Percentiles rank a stretch among this genome's conserved stretches.
Conservation (phyloP, 1,284 basidiomycete genomes). For the Clitocybe nebularis region DNA sequence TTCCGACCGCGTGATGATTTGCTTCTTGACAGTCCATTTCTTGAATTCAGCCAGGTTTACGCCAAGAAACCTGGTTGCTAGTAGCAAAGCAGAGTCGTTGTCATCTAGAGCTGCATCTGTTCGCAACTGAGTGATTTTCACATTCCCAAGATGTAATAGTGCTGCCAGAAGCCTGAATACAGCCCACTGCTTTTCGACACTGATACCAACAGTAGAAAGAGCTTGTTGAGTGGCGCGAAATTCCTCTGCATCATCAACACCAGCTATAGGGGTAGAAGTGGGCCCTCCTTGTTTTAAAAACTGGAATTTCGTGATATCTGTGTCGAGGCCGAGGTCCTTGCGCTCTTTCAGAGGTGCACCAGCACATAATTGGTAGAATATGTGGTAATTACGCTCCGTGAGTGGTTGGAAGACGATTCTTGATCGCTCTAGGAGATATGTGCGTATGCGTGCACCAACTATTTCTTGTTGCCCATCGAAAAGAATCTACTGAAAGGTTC, state of each 20-base stretch:
- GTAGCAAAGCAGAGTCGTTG: constrained; percentile 75
- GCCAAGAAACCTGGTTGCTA: constrained; percentile 88
- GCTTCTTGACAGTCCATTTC: constrained; percentile 98
- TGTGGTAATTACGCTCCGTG: constrained; percentile 98
- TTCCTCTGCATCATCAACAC: constrained; percentile 95
- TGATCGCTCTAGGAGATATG: constrained; percentile 95
- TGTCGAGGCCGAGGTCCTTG: constrained; percentile 89
- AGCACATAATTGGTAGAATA: constrained; percentile 99
- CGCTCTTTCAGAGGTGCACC: constrained; percentile 94
- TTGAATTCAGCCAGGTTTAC: constrained; percentile 93
- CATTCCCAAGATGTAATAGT: constrained; percentile 94
- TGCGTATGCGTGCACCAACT: constrained; percentile 95
- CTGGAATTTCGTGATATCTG: constrained; percentile 84
- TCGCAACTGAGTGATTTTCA: constrained; percentile 82
- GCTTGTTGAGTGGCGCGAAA: constrained; percentile 93
- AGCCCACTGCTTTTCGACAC: constrained; percentile 96
- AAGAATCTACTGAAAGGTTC: constrained; percentile 63
- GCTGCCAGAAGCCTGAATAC: constrained; percentile 95
- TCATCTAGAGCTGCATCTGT: constrained; percentile 86
- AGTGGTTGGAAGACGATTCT: constrained; percentile 96
- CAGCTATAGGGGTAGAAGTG: constrained; percentile 78
- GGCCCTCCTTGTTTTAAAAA: constrained; percentile 95
- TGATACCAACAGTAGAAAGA: constrained; percentile 94
- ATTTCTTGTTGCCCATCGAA: constrained; percentile 96
- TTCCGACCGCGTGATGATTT: constrained; percentile 91